Conservation (phyloP, 805 yeast species). For the Candida pseudoglaebosa region DNA sequence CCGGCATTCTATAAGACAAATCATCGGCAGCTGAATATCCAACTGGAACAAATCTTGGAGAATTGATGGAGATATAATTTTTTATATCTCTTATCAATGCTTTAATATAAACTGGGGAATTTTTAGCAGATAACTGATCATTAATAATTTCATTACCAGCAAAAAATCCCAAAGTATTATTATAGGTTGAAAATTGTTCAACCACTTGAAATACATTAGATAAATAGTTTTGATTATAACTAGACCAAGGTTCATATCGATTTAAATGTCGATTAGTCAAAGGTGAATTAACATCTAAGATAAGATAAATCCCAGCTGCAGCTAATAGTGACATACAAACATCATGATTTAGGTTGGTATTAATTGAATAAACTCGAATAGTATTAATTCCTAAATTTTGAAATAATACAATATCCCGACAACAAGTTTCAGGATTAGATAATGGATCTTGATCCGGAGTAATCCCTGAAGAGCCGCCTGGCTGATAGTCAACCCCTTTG, state of each 20-base stretch:
- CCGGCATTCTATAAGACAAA: conserved; percentile 64
- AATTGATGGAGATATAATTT: conserved; percentile 54
- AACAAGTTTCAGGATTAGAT: conserved; percentile 67
- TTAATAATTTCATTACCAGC: conserved; percentile 91
- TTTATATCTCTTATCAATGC: conserved; percentile 81
- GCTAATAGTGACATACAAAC: conserved; percentile 89
- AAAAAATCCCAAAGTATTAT: conserved; percentile 86
- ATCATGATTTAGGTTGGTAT: conserved; percentile 79
- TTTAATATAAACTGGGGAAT: conserved; percentile 72
- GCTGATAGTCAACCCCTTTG: conserved; percentile 92
- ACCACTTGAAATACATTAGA: conserved; percentile 75
- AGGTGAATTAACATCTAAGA: conserved; percentile 90
- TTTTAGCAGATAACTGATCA: conserved; percentile 64
- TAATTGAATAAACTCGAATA: conserved; percentile 81
- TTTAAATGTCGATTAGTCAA: conserved; percentile 72
- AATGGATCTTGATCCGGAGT: conserved; percentile 62
- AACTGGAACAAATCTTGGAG: conserved; percentile 71
- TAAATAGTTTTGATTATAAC: conserved; percentile 68
- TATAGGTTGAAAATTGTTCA: conserved; percentile 76
- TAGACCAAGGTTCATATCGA: conserved; percentile 91
- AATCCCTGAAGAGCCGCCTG: conserved; percentile 87
- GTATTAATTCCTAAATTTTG: conserved; percentile 86
- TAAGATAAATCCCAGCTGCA: conserved; percentile 85
- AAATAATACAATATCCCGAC: conserved; percentile 76
- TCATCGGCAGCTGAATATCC: conserved; percentile 98